Evolutionary conservation across 805 yeast species (phyloP), one percentile per base, ranked within the genome.

Genomic region (Spathaspora sp.): DNA sequence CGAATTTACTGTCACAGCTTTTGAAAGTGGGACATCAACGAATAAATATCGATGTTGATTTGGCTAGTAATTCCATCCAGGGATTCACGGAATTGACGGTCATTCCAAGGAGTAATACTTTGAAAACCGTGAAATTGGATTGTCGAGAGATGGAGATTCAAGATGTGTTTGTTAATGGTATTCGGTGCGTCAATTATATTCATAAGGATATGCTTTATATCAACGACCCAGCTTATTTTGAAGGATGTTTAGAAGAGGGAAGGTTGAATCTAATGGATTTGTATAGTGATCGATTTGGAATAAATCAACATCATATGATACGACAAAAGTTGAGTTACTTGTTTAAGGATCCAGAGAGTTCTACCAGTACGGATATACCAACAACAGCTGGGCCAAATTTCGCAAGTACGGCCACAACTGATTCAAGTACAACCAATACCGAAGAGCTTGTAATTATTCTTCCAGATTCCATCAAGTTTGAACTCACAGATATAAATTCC

Each of bases 51-150:
- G 96, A 92, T 63, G 82, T 93, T 3, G 96, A 91, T 64, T 71
- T 92, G 43, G 78, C 83, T n/a, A 72, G 76, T 16, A 77, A 80
- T 55, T 60, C 70, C 18, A 70, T 91, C 5, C 63, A 61, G 0
- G 99, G 98, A 14, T 77, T 80, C 57, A 90, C 97, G 0, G 97
- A 92, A 62, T 70, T 94, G 31, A 86, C 94, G 1, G 74, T 92
- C 2, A 76, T 88, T 16, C 97, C 99, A 0, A 70, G 81, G 14
- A 81, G 83, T 48, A 71, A 83, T 18, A 60, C 73, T 1, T 70
- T 93, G 44, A 81, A 79, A 52, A 70, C 72, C 10, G 72, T 94
- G 23, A 80, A 81, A 49, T 72, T 94, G 48, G 98, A 94, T 65
- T 89, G 96, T 53, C 80, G 96, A 49, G 89, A 89, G 44, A 77